These are phyloP conservation scores for Cladosporium sp. DNA, from an alignment of 2,329 filamentous ascomycete genomes.

Conservation along the genomic window DNA sequence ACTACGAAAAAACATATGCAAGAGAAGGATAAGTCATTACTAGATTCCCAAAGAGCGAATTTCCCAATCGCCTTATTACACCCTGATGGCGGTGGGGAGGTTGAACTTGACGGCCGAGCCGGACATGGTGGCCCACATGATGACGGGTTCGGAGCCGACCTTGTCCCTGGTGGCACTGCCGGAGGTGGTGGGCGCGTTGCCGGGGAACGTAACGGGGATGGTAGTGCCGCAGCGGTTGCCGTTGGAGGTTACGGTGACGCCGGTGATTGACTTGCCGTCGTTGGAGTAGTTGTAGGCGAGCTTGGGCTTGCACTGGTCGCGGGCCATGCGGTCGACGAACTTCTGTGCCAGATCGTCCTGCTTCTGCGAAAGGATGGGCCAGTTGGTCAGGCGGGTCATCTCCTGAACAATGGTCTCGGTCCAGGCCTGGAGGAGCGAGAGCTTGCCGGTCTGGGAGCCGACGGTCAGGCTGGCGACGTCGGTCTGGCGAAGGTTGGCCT, in stretches of 20 bases:
- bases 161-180: conserved; percentile 37
- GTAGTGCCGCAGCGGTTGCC: conserved; percentile 49
- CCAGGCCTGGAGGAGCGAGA: conserved; percentile 56
- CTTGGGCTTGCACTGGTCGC: conserved; percentile 49
- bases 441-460: conserved; percentile 43
- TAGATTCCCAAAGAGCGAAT: too few relatives aligned
- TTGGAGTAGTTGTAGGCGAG: conserved; percentile 44
- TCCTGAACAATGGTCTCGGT: conserved; percentile 52
- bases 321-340: conserved; percentile 52
- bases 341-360: conserved; percentile 51
- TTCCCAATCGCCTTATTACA: neutral
- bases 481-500: conserved; percentile 54
- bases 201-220: conserved; percentile 54
- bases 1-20: too few relatives aligned
- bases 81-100: conserved; percentile 21
- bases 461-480: conserved; percentile 47
- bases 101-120: conserved; percentile 34
- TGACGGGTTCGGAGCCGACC: conserved; percentile 45
- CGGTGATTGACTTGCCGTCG: conserved; percentile 43
- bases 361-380: conserved; percentile 54
- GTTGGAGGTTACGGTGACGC: conserved; percentile 47
- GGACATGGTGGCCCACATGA: conserved; percentile 37
- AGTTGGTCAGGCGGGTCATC: conserved; percentile 49
- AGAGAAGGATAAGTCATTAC: too few relatives aligned
- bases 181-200: conserved; percentile 36